phyloP scores from a whole-genome alignment of 1,284 basidiomycete species.

The Cryptococcus sp. region DNA sequence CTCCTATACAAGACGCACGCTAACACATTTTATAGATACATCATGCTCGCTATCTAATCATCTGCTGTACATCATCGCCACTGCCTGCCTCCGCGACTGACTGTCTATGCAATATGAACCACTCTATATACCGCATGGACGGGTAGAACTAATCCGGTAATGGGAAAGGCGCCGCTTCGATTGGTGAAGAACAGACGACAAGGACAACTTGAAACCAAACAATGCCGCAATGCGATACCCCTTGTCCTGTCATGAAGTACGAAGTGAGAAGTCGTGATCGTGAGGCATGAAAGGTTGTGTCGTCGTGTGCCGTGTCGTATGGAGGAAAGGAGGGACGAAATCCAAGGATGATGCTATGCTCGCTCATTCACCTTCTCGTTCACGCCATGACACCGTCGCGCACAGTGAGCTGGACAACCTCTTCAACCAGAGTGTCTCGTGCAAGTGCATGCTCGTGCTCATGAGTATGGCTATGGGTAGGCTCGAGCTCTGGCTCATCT shows the following conservation, averaged over 20 bases:
- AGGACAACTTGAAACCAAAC: too few relatives aligned
- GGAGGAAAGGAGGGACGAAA: too few relatives aligned
- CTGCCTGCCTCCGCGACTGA: background rate
- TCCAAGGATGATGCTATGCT: too few relatives aligned
- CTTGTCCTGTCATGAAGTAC: too few relatives aligned
- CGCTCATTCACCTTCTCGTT: background rate
- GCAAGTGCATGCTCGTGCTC: constrained; percentile 1
- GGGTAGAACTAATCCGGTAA: background rate
- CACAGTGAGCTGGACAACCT: background rate
- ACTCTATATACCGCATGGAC: background rate
- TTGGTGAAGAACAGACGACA: too few relatives aligned
- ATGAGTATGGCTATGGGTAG: background rate
- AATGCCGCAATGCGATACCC: too few relatives aligned
- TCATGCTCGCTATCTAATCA: constrained; percentile 26
- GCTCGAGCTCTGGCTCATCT: background rate
- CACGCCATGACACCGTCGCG: background rate
- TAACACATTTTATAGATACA: constrained; percentile 23
- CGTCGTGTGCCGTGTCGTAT: too few relatives aligned
- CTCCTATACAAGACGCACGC: background rate
- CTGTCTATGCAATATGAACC: background rate
- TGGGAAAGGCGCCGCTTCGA: too few relatives aligned
- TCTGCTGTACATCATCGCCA: background rate
- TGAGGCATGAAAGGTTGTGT: too few relatives aligned
- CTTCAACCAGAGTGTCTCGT: background rate
- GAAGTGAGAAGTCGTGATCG: too few relatives aligned